Evolutionary conservation across 108 stramenopile genomes (phyloP), one percentile per base, ranked within the genome.

Genomic region (Nitzschia palea): DNA sequence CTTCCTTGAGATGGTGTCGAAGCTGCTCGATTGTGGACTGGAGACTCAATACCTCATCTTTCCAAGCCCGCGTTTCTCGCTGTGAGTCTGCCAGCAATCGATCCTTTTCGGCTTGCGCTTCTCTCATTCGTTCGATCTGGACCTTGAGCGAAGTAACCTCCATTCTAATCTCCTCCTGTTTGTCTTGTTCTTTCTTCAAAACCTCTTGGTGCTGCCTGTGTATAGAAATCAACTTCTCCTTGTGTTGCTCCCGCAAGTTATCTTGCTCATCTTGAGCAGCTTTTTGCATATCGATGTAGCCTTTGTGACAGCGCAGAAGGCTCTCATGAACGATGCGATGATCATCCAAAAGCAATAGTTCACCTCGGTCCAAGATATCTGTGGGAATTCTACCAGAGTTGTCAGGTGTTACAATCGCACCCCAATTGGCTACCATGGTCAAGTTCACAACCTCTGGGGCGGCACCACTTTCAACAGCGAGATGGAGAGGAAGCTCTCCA

Each of bases 381-480:
- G 81, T 45, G 1, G 84, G 82, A 12, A 79, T 82, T 59, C 84
- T 76, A 59, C 87, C 87, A 5, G 73, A 72, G 40, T 83, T 72
- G 40, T 89, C 87, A n/a, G 67, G 65, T 6, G 67, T 78, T 10
- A 70, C 55, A 17, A 82, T 81, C 10, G 74, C 86, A 10, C 73
- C 52, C 58, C 82, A 85, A 55, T 87, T 71, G 36, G 86, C 51
- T 27, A 84, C 83, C 26, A 90, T 57, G 29, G 87, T 71, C 25
- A 86, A 58, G 20, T 81, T 81, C 18, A 95, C 85, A 14, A 90
- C 88, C 51, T 91, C 93, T 9, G 82, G 75, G 31, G 79, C 47
- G 8, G 93, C 93, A 52, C 86, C 81, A 45, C 88, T 88, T 27
- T 79, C 76, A 0, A 90, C 90, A 15, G 93, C 93, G 83, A 91